Evolutionary conservation across 148 eudicot species (phyloP).

Genomic region (Cornus suecica): DNA sequence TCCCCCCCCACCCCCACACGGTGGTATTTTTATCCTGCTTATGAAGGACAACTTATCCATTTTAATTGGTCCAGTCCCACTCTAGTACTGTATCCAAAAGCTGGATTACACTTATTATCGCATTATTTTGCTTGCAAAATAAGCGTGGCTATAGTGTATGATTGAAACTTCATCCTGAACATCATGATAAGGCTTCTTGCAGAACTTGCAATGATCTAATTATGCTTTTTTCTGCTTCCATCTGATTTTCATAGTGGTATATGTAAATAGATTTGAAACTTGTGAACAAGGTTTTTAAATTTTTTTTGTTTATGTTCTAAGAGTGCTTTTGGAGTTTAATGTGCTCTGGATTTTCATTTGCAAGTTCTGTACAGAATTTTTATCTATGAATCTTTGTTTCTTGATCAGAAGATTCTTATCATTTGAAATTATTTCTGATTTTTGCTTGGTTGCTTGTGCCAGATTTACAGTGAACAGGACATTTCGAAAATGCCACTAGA

Average conservation of each 20-base stretch:
- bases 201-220: no score
- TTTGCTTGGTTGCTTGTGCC: slow-evolving; percentile 5
- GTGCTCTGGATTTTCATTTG: not conserved
- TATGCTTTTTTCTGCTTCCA: not conserved
- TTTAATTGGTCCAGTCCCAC: no score
- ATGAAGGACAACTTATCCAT: no score
- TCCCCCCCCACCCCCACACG: no score
- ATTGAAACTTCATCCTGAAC: not conserved
- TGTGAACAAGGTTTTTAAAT: not conserved
- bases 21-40: no score
- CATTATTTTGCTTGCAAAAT: no score
- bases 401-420: not conserved
- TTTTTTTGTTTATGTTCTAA: not conserved
- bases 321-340: no score
- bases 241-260: not conserved
- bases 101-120: no score
- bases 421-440: not conserved
- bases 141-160: not conserved
- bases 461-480: slow-evolving; percentile 82
- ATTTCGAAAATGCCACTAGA: slow-evolving; percentile 93
- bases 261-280: not conserved
- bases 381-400: not conserved
- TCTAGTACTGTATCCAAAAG: no score
- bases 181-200: not conserved
- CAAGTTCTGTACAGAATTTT: not conserved